A percentile compares a stretch with the other conserved stretches of the same genome.
Conservation (phyloP, 306 rosid genomes). For the Arachis hypogaea region DNA sequence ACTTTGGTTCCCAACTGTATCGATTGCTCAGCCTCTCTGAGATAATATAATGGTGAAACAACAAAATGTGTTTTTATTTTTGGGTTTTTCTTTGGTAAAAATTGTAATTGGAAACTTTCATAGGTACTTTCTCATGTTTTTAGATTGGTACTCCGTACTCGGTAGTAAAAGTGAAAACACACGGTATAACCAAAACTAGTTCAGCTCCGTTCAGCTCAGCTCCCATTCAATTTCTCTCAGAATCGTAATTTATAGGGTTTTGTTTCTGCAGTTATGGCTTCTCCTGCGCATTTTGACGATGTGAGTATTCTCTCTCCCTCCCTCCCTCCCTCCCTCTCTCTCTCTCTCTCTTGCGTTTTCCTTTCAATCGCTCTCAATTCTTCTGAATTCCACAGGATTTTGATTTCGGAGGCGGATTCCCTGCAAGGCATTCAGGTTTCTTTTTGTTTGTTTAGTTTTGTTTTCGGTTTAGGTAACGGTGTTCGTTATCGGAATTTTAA, state of each 20-base stretch:
- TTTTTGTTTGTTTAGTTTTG: neutral
- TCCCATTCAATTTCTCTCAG: no score
- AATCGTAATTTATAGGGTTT: conserved; percentile 26
- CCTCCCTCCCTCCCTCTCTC: neutral
- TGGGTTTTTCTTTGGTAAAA: no score
- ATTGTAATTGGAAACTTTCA: no score
- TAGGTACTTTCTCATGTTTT: no score
- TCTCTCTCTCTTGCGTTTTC: neutral
- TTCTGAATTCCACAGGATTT: conserved; percentile 58
- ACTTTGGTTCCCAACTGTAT: no score
- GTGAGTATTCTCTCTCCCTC: conserved; percentile 19
- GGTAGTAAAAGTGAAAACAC: no score
- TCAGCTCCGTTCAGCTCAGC: no score
- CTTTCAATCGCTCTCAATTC: conserved; percentile 6
- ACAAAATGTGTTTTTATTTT: no score
- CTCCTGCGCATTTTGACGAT: conserved; percentile 50
- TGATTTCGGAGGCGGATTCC: conserved; percentile 78
- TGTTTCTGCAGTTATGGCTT: conserved; percentile 43
- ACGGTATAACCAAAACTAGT: no score
- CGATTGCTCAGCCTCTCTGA: no score
- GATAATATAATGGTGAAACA: no score
- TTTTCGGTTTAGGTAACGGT: neutral
- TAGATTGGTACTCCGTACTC: no score
- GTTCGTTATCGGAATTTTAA: neutral
- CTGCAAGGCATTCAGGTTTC: conserved; percentile 69